Evolutionary conservation across 2,329 filamentous ascomycete species (phyloP), one percentile per base, ranked within the genome.

Genomic region (Pestalotiopsis sp.): DNA sequence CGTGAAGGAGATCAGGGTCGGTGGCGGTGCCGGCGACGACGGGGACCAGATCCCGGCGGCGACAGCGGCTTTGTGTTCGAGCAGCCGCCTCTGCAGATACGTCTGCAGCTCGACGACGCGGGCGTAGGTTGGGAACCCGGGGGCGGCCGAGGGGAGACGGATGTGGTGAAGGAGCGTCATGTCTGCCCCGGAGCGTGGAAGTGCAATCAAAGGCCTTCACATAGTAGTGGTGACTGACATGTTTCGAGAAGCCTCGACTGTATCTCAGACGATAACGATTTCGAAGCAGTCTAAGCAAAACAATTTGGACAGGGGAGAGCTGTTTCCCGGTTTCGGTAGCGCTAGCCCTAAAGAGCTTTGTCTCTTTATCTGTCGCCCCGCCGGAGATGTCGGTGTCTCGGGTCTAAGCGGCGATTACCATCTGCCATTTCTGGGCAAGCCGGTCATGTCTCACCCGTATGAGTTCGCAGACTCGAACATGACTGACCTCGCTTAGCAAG

Each of bases 1-100:
- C 66, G 93, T 91, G 80, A 97, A 96, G 72, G 93, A 94, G 71
- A 98, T 85, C 72, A 98, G 85, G 40, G 89, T 90, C 31, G 94
- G 93, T 14, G 84, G 83, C 1, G 92, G 92, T 9, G 86, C 1
- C 14, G 5, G 3, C 79, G 72, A n/a, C 73, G 67, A 68, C 70
- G 64, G 75, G 74, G 66, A 69, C 70, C 41, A 72, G 45, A 64
- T 65, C 6, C 6, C 14, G 27, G 36, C 25, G 69, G 65, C 70
- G 23, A 38, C 68, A 61, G 40, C 75, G 31, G 76, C 76, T 71
- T 93, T 93, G 78, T 89, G 84, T 36, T 86, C 80, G 61, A 93
- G 88, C 69, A 91, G 85, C 45, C 82, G 82, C 23, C 80, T 78
- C 45, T 81, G 81, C 61, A 84, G 74, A 57, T 74, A 72, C 23